Evolutionary conservation across 176 grass and related monocot genomes (phyloP), one percentile per base, ranked within the genome.

Genomic region (Calamus simplicifolius): DNA sequence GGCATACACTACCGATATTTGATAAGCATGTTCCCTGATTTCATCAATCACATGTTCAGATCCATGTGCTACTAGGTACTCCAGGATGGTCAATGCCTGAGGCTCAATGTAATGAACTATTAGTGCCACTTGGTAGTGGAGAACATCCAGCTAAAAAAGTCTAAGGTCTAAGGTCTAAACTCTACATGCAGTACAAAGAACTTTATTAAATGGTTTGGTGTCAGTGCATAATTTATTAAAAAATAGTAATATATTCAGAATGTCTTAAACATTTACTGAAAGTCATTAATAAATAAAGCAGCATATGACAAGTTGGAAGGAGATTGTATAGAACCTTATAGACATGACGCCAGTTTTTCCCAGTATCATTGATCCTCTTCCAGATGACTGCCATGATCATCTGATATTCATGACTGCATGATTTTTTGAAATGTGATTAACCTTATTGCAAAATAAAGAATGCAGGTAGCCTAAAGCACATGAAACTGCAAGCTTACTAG

Each of bases 311-410:
- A 30, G 18, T 19, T 13, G 16, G 52, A 30, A 43, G 35, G 10
- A 43, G 35, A 43, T 43, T 43, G 35, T 53, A 54, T n/a, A 38
- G 53, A 25, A 95, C 93, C 93, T 98, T 98, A 71, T 92, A 98
- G 64, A 92, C 93, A 70, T 98, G 93, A 48, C 93, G 85, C 93
- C 93, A 98, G 38, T 98, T 98, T 83, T 98, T 98, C 18, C 93
- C 88, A 18, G 87, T 98, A 30, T 98, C 93, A 55, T 78, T 98
- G 54, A 98, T 81, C 79, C 93, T 88, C 84, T 98, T 98, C 93
- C 93, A 98, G 50, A 98, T 81, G 59, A 92, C 72, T 59, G 75
- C 83, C 93, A 98, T 89, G 55, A 98, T 79, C 81, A 92, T 85
- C 80, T 88, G 87, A 26, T 92, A 98, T 75, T 98, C 93, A 26